Evolutionary conservation across 148 eudicot genomes (phyloP), one percentile per base, ranked within the genome.

Genomic region (Selenicereus undatus): DNA sequence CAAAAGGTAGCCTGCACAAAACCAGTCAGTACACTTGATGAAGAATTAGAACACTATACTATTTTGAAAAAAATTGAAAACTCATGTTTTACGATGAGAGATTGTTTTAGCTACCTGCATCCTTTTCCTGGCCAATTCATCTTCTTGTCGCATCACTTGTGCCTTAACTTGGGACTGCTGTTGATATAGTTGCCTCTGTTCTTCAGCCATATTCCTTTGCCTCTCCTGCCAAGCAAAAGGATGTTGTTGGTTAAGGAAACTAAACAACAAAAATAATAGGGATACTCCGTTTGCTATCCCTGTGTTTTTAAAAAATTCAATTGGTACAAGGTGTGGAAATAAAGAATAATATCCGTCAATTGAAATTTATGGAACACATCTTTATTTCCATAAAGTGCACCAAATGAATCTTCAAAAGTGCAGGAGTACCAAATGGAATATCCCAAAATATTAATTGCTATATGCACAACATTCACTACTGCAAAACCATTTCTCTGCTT

Each of bases 141-240:
- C 99, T 87, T 96, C 98, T 56, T 92, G 91, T 48, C 98, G 91
- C 90, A 92, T 48, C 77, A 89, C 88, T 89, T 96, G 99, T 16
- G 99, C 99, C 82, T 92, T 92, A 60, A 89, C 86, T 70, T 93
- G 99, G 77, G 95, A 84, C 83, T 96, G 95, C 79, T 96, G 95
- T 64, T 93, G 98, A 81, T 83, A 62, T 48, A 93, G 82, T 77
- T 91, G 83, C 87, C 99, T 92, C 83, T 96, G 98, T 76, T 93
- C 98, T 88, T 92, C 99, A 11, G 90, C 87, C 95, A 93, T 82
- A 77, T 90, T 90, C 75, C 85, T 87, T 78, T 91, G 94, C 81
- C 88, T 90, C 43, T 96, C 99, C 99, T 96, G 90, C 86, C 86
- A 83, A 73, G 17, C 43, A 86, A 73, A 70, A 71, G 73, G 20